Evolutionary conservation across 768 basidiomycete species (phyloP).

Genomic region (Psilocybe sp.): DNA sequence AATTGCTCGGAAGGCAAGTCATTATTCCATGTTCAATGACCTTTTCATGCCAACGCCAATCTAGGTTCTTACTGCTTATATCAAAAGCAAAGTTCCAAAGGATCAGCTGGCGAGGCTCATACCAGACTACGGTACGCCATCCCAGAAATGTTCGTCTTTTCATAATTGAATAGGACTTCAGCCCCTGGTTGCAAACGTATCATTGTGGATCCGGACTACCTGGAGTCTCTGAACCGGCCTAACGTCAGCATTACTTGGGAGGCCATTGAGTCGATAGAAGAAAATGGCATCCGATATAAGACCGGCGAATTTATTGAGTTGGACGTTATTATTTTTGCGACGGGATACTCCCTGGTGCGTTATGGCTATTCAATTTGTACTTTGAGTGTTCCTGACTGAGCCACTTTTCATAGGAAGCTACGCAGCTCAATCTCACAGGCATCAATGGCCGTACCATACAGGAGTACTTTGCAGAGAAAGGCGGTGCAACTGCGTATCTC

Average conservation of each 20-base stretch:
- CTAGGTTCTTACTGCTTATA: conserved; percentile 43
- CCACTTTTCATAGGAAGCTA: conserved; percentile 28
- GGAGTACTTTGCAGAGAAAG: conserved; percentile 46
- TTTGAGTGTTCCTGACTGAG: conserved; percentile 1
- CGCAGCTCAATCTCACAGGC: conserved; percentile 37
- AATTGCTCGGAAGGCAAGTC: conserved; percentile 29
- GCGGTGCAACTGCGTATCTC: conserved; percentile 50
- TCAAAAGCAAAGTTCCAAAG: conserved; percentile 45
- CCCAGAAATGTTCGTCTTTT: background rate
- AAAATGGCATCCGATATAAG: conserved; percentile 47
- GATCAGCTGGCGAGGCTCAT: conserved; percentile 44
- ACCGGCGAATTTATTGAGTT: conserved; percentile 47
- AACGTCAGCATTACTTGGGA: conserved; percentile 55
- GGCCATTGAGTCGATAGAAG: conserved; percentile 43
- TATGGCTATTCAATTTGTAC: background rate
- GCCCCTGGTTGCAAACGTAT: conserved; percentile 65
- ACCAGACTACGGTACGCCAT: conserved; percentile 47
- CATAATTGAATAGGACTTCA: conserved; percentile 16
- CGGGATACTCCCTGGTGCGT: conserved; percentile 50
- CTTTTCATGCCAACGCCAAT: conserved; percentile 1
- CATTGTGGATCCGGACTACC: conserved; percentile 58
- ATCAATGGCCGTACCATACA: conserved; percentile 36
- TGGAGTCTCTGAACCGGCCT: conserved; percentile 46
- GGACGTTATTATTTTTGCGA: conserved; percentile 58
- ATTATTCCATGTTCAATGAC: background rate